Conservation (phyloP, 2,329 filamentous ascomycete species). For the Sporothrix brunneoviolacea region DNA sequence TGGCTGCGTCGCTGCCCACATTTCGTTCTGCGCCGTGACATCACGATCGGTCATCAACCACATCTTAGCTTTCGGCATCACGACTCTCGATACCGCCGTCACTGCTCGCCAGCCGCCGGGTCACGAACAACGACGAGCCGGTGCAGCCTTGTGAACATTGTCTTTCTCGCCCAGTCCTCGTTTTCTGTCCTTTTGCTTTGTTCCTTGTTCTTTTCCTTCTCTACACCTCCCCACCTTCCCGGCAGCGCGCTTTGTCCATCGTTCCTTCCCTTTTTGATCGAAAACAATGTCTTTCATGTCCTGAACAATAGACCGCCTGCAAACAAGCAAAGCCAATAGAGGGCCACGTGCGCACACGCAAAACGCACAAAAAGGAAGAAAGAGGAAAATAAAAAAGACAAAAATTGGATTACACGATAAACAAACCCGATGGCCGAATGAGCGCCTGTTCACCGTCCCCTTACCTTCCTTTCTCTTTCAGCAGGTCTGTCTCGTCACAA, state of each 20-base stretch:
- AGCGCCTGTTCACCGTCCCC: constrained; percentile 1
- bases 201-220: not conserved
- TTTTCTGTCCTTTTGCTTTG: not conserved
- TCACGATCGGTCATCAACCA: too few species aligned
- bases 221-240: not conserved
- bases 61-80: too few species aligned
- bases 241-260: constrained; percentile 10
- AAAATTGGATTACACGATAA: too few species aligned
- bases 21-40: too few species aligned
- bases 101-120: too few species aligned
- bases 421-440: not conserved
- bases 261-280: constrained; percentile 11
- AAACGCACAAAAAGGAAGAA: constrained; percentile 1
- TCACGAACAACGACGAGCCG: too few species aligned
- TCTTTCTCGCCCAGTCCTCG: not conserved
- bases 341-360: not conserved
- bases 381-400: not conserved
- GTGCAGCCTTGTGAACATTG: too few species aligned
- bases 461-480: constrained; percentile 5
- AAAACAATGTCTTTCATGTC: constrained; percentile 9
- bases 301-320: constrained; percentile 5
- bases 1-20: too few species aligned
- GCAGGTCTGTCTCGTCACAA: constrained; percentile 16
- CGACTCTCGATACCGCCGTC: too few species aligned
- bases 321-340: constrained; percentile 1